A percentile compares a stretch with the other conserved stretches of the same genome.
phyloP scores from a whole-genome alignment of 176 grass and related monocot species.

The Carex cristatella region DNA sequence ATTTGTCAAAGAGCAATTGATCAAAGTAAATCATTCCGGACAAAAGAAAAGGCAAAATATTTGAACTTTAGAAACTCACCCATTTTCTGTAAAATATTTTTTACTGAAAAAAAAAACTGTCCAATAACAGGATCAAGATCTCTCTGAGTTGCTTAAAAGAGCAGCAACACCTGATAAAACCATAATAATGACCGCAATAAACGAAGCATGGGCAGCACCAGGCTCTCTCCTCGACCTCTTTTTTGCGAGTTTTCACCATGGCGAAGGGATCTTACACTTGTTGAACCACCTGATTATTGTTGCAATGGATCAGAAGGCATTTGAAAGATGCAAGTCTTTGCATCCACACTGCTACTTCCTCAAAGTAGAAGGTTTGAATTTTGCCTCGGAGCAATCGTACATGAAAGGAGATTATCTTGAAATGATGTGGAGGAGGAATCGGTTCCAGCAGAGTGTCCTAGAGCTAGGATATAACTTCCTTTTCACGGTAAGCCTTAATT shows the following conservation, averaged over 20 bases:
- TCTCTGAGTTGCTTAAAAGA: constrained; percentile 35
- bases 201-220: constrained; percentile 57
- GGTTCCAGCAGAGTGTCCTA: constrained; percentile 49
- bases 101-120: neutral
- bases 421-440: constrained; percentile 71
- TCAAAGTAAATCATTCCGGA: no score
- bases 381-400: constrained; percentile 51
- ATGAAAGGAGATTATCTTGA: constrained; percentile 74
- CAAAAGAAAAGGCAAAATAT: neutral
- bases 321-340: constrained; percentile 35
- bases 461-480: constrained; percentile 76
- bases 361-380: constrained; percentile 37
- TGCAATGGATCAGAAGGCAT: constrained; percentile 44
- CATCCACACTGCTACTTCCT: constrained; percentile 65
- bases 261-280: constrained; percentile 31
- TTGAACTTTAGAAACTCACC: neutral
- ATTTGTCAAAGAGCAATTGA: no score
- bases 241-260: constrained; percentile 61
- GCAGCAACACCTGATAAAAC: constrained; percentile 41
- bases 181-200: constrained; percentile 65
- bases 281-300: constrained; percentile 55
- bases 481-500: constrained; percentile 37
- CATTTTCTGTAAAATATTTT: neutral
- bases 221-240: constrained; percentile 67
- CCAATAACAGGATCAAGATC: constrained; percentile 18